Conservation (phyloP, 2,329 filamentous ascomycete species). For the Seiridium unicorne region DNA sequence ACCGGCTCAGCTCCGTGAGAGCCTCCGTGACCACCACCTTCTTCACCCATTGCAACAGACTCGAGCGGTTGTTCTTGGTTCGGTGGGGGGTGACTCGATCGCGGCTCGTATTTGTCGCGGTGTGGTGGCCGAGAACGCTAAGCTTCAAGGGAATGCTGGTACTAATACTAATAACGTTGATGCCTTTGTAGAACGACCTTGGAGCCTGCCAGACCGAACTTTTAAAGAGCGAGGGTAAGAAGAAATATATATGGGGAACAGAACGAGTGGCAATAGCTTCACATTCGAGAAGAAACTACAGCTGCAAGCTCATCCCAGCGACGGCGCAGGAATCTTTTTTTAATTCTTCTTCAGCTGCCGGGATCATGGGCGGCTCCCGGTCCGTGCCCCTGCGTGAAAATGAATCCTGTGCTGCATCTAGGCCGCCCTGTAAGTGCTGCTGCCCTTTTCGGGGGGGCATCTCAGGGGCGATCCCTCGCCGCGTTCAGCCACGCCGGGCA, state of each 20-base stretch:
- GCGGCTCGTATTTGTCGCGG: too few relatives aligned
- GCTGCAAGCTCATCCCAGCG: background rate
- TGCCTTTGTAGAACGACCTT: background rate
- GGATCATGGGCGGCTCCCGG: background rate
- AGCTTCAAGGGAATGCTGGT: background rate
- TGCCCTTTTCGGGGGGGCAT: background rate
- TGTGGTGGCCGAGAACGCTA: background rate
- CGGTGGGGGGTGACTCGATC: too few relatives aligned
- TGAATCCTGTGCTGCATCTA: background rate
- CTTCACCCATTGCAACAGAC: background rate
- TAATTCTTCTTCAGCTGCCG: background rate
- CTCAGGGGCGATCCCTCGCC: background rate
- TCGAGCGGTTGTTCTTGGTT: background rate
- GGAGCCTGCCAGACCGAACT: background rate
- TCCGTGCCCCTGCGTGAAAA: background rate
- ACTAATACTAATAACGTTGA: background rate
- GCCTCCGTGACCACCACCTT: background rate
- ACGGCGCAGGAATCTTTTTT: background rate
- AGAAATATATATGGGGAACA: background rate
- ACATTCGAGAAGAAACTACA: background rate
- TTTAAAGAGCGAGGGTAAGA: background rate
- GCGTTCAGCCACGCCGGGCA: background rate
- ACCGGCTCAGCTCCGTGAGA: slow-evolving; percentile 1
- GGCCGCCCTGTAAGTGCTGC: background rate
- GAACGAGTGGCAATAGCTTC: slow-evolving; percentile 2